A percentile compares a stretch with the other conserved stretches of the same genome.
Evolutionary conservation across 2,329 filamentous ascomycete genomes (phyloP).

Genomic region (Aspergillus chevalieri): DNA sequence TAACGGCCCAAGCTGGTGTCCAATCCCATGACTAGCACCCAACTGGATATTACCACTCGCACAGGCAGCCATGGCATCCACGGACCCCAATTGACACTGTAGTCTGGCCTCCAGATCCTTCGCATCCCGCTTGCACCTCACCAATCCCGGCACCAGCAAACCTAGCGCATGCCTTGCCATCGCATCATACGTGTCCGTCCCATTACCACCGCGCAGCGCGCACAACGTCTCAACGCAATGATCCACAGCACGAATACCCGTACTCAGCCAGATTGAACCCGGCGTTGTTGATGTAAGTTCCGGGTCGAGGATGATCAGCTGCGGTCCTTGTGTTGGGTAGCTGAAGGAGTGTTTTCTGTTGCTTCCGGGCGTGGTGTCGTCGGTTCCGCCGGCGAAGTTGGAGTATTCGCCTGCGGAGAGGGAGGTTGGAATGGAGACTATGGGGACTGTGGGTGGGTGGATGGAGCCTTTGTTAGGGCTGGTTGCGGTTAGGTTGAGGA

Average conservation of each 20-base stretch:
- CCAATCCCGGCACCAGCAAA: constrained; percentile 38
- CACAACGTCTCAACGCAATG: constrained; percentile 54
- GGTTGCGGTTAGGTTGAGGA: constrained; percentile 30
- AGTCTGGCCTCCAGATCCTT: constrained; percentile 39
- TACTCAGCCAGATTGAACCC: constrained; percentile 50
- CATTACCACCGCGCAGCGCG: constrained; percentile 25
- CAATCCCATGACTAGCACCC: constrained; percentile 49
- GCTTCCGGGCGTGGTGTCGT: constrained; percentile 21
- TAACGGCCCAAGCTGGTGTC: constrained; percentile 49
- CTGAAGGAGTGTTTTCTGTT: constrained; percentile 33
- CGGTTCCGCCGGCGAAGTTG: constrained; percentile 34
- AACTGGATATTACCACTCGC: constrained; percentile 38
- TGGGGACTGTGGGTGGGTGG: constrained; percentile 22
- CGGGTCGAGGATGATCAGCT: constrained; percentile 54
- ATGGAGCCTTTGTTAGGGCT: constrained; percentile 21
- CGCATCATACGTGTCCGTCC: constrained; percentile 29
- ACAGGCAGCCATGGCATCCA: constrained; percentile 47
- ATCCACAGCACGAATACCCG: constrained; percentile 52
- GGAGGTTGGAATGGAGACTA: constrained; percentile 38
- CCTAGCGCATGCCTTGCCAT: constrained; percentile 36
- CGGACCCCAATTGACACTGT: constrained; percentile 46
- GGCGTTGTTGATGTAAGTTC: constrained; percentile 48
- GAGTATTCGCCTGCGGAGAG: constrained; percentile 41
- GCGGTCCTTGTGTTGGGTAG: constrained; percentile 37
- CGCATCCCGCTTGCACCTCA: constrained; percentile 34